A percentile compares a stretch with the other conserved stretches of the same genome.
Evolutionary conservation across 164 flowering plant species (phyloP).

Genomic region (Vitis rupestris): DNA sequence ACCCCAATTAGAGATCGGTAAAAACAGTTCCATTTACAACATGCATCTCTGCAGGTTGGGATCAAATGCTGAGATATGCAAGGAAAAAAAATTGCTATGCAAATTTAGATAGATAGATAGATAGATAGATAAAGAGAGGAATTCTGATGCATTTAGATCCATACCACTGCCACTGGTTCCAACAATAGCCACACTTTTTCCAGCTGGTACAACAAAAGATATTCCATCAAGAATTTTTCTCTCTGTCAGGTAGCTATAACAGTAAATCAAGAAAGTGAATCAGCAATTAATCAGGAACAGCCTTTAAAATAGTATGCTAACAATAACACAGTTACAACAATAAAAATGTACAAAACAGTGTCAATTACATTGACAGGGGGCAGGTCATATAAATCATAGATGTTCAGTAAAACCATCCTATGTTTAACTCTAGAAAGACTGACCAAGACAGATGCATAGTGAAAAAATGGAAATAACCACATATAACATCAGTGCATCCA

Average conservation of each 20-base stretch:
- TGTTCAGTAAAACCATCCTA: too few relatives aligned
- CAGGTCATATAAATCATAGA: too few relatives aligned
- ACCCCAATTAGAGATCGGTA: too few relatives aligned
- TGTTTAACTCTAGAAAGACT: too few relatives aligned
- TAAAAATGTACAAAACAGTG: too few relatives aligned
- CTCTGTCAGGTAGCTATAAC: slow-evolving; percentile 69
- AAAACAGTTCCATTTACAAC: too few relatives aligned
- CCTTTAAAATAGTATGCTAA: background rate
- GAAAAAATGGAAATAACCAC: too few relatives aligned
- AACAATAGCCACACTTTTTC: slow-evolving; percentile 96
- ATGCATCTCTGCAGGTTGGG: too few relatives aligned
- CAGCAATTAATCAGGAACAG: slow-evolving; percentile 1
- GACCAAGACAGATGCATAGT: too few relatives aligned
- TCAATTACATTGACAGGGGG: too few relatives aligned
- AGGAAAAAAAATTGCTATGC: background rate
- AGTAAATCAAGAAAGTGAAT: slow-evolving; percentile 6
- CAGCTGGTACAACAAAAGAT: slow-evolving; percentile 86
- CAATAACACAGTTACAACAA: too few relatives aligned
- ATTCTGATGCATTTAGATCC: slow-evolving; percentile 9
- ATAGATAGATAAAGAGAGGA: background rate
- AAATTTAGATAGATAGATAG: background rate
- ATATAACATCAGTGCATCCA: too few relatives aligned
- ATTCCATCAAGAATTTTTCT: slow-evolving; percentile 95
- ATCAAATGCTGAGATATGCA: background rate
- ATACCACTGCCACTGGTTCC: slow-evolving; percentile 99